Base-by-base conservation (phyloP, 2,329 filamentous ascomycete genomes). In the Cordyceps tenuipes region DNA sequence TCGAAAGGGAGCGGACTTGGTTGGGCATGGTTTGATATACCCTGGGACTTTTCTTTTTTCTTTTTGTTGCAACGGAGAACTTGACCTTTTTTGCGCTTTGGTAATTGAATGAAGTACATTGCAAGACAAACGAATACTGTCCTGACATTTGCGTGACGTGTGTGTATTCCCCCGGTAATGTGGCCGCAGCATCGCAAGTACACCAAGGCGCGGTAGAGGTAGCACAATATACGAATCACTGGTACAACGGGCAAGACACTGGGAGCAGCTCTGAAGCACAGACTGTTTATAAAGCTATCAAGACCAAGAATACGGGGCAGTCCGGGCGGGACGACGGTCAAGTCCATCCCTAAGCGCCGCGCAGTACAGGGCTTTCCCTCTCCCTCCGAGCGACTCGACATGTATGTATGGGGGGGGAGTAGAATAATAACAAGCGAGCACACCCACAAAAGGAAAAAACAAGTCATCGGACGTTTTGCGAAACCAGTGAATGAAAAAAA, bases 301-400 rank as follows among this genome's bases (percentile, higher is more conserved):
- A 52, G 65, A 47, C 5, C 9, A 67, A 68, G 19, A 46, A n/a
- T 7, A 54, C 49, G 31, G 19, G 29, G 29, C 47, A 52, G 3
- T 12, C 49, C 17, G 15, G 75, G 81, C 79, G 83, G 88, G 86
- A 87, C 83, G 87, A 91, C 90, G 87, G 80, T 93, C 74, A 95
- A 93, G 90, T 90, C 84, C 84, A 79, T 86, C 89, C 87, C 83
- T 12, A 36, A 23, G n/a, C 83, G 47, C 46, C 43, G 84, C 84
- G 82, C 80, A 85, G 82, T 85, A 94, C 92, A 97, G 91, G 93
- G 93, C 93, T 91, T 97, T 97, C 93, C 91, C 92, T 91, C 87
- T 77, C 63, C 63, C 87, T 62, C 44, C 44, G 4, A 53, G 49
- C 52, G 39, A 43, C 41, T 61, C 48, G 47, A 59, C 63, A 54